Base-by-base conservation (phyloP, 2,329 filamentous ascomycete species). In the Colletotrichum aenigma region DNA sequence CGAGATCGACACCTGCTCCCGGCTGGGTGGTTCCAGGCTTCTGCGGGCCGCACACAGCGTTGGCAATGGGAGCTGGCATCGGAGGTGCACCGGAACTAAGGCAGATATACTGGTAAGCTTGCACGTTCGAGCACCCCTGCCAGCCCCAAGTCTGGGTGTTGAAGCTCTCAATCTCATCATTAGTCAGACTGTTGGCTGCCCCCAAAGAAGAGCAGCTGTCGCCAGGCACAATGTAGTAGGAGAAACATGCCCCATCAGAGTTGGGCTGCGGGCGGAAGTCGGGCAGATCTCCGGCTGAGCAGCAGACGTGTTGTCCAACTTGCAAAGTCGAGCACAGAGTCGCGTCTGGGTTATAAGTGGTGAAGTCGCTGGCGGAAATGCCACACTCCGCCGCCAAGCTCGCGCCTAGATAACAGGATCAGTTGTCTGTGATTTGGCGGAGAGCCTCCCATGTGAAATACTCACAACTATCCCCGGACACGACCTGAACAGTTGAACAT, bases 121-220 rank as follows among this genome's bases (percentile, higher is more conserved):
- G 65, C 13, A 81, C 62, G 9, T 74, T 58, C 1, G 66, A 48
- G 58, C 79, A 82, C 2, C 77, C 78, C 7, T 74, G 77, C 78
- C 77, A 82, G 13, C 75, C 79, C 80, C 79, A 82, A 0, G 78
- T 81, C 12, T 79, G 78, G 21, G 60, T 62, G 13, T 71, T 66
- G 28, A 70, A 52, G 9, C 38, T 13, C 18, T 75, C 66, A 56
- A 68, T 62, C n/a, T 70, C 67, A 3, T 38, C 43, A 15, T n/a
- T 32, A 8, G 52, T 60, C 0, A 70, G 15, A 30, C 38, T 61
- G 34, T 70, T n/a, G 10, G 52, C 52, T 55, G 60, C 67, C 3
- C 48, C 48, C 10, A 60, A 21, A 13, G 30, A 24, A 28, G 48
- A 69, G 48, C 66, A 69, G 13, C 52, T 52, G 52, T 34, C 48